Base-by-base conservation (phyloP, 2,329 filamentous ascomycete genomes). In the Epicoccum sorghinum region DNA sequence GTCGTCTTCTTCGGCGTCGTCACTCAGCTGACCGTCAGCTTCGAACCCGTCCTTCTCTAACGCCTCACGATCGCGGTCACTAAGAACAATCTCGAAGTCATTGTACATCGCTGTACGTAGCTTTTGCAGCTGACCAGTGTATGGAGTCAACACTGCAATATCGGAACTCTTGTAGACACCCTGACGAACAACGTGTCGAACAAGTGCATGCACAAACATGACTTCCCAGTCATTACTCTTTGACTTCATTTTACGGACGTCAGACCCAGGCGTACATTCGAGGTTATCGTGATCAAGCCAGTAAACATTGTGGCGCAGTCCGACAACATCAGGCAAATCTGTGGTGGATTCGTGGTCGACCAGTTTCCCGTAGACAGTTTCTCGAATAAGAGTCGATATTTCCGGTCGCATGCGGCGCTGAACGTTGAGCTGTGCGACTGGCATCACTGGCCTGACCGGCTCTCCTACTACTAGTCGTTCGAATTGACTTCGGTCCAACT, bases 141-240 rank as follows among this genome's bases (percentile, higher is more conserved):
- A 89, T 0, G 86, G 86, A 0, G 89, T 91, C 5, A 93, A 67
- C 0, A 93, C 83, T 0, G 88, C 87, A 53, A 93, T 89, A 2
- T 91, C 86, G 0, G 77, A 78, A 0, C 75, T 71, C 0, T 68
- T 70, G 66, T 92, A 91, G 0, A 62, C 66, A 0, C 88, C 88
- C 65, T 92, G 89, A 0, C 80, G 78, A 4, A 88, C 76, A 0
- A 93, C 72, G 64, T 93, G 88, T 0, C 79, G 80, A 0, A 91
- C 84, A 0, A 92, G 71, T 0, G 83, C 81, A 6, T 79, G 75
- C 0, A 82, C 81, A 84, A 93, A 87, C 0, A 84, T 76, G 0
- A 88, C 77, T 64, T 93, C 89, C 52, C 78, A 87, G 0, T 64
- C 45, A 50, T 89, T 89, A 8, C 77, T 78, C 43, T 79, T 78